These are phyloP conservation scores for Penicillium rolfsii DNA, from an alignment of 2,329 filamentous ascomycete genomes.

Conservation along the genomic window DNA sequence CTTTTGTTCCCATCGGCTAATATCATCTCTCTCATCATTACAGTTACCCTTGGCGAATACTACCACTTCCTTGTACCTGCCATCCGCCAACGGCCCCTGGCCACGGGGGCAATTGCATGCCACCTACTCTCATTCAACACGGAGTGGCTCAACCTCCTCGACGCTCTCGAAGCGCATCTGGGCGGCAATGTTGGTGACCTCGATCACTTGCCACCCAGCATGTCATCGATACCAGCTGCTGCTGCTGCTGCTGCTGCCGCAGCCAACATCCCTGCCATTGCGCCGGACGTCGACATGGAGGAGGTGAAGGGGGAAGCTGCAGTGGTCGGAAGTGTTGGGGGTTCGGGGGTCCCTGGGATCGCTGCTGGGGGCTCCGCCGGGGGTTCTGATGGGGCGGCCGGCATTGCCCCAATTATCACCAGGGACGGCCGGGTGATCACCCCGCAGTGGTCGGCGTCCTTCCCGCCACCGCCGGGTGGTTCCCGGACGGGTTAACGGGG, in stretches of 20 bases:
- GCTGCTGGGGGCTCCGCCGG: no score
- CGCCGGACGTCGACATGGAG: neutral
- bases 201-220: neutral
- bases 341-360: no score
- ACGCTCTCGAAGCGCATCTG: neutral
- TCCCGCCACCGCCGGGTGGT: neutral
- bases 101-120: neutral
- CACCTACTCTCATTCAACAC: neutral
- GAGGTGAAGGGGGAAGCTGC: neutral
- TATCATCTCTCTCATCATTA: neutral
- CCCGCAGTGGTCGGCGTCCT: neutral
- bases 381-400: neutral
- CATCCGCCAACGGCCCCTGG: neutral
- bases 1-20: neutral
- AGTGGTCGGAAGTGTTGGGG: neutral
- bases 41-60: neutral
- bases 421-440: slow-evolving; percentile 3
- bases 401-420: neutral
- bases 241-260: neutral
- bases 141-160: neutral
- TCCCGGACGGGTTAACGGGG: neutral
- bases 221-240: neutral
- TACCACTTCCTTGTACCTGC: neutral
- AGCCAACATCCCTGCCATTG: neutral
- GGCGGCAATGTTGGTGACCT: neutral